Base-by-base conservation (phyloP, 2,329 filamentous ascomycete genomes). In the Alternaria sp. region DNA sequence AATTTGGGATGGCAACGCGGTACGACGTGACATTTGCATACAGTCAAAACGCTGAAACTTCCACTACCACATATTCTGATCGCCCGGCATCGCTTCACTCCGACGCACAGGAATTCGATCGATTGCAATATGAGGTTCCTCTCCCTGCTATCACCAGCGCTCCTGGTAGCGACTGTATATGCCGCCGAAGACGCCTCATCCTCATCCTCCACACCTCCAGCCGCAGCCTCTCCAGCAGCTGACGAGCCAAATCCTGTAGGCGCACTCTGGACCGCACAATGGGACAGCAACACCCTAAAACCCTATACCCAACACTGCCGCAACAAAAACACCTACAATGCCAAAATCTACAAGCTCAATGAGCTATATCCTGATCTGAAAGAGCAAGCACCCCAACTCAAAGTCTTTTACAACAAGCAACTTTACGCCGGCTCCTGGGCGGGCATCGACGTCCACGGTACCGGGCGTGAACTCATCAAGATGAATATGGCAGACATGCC, bases 351-450 rank as follows among this genome's bases (percentile, higher is more conserved):
- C 65, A 74, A 65, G 9, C 72, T 78, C 22, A 58, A 56, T 5
- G 61, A 76, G 28, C 68, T 78, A 16, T 78, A 78, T 60, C 76
- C 76, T 0, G 61, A 69, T 16, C 71, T 78, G 11, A 69, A 76
- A 44, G 57, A 62, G 7, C 73, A 59, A 24, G 75, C 76, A 4
- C 70, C 76, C 0, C 65, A 76, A 41, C 72, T 78, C 46, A 78
- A 78, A 47, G 71, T 77, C 41, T 78, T 78, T 61, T 78, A 77
- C 64, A 67, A 74, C 63, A 70, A 72, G 53, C 72, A 77, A 42
- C 69, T 64, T 7, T 78, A 86, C 69, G 84, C 85, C 0, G 85
- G 85, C 24, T 80, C 80, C 41, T 87, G 85, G 85, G 78, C 79
- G 26, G 85, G 85, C 36, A 73, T 82, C 24, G 85, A 87, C 66